These are phyloP conservation scores for Ambrosiella xylebori DNA, from an alignment of 2,329 filamentous ascomycete genomes.

Conservation along the genomic window DNA sequence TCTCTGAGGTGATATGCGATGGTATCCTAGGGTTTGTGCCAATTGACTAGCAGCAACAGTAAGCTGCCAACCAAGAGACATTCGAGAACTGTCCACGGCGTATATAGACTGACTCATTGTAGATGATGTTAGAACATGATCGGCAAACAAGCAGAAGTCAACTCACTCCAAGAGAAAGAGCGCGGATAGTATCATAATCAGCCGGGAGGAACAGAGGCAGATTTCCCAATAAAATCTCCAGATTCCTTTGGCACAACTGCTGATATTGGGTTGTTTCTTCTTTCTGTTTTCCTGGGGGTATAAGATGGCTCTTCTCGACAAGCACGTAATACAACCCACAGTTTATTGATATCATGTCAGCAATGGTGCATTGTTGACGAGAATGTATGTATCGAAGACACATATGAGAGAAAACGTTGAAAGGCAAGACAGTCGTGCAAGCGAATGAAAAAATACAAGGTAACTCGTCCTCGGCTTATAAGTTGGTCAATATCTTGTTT, in stretches of 20 bases:
- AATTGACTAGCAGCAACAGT: conserved; percentile 40
- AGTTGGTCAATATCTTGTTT: neutral
- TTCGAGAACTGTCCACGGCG: conserved; percentile 43
- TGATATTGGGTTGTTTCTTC: conserved; percentile 24
- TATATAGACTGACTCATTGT: conserved; percentile 32
- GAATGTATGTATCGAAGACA: neutral
- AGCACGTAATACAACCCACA: conserved; percentile 33
- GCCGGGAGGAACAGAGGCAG: conserved; percentile 40
- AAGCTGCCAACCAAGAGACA: conserved; percentile 47
- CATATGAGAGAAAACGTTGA: conserved; percentile 1
- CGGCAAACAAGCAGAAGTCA: neutral
- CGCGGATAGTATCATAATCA: conserved; percentile 36
- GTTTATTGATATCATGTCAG: conserved; percentile 34
- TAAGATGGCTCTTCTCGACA: conserved; percentile 25
- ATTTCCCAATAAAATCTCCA: conserved; percentile 33
- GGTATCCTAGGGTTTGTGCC: conserved; percentile 45
- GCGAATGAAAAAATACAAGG: conserved; percentile 1
- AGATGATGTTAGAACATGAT: conserved; percentile 8
- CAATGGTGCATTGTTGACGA: conserved; percentile 29
- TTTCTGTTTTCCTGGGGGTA: conserved; percentile 9
- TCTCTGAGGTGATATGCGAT: conserved; percentile 22
- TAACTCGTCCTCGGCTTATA: neutral
- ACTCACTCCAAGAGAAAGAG: conserved; percentile 39
- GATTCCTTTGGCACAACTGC: conserved; percentile 28
- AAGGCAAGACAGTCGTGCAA: neutral